These are phyloP conservation scores for Coprinopsis cinerea DNA, from an alignment of 768 basidiomycete species.

Conservation along the genomic window DNA sequence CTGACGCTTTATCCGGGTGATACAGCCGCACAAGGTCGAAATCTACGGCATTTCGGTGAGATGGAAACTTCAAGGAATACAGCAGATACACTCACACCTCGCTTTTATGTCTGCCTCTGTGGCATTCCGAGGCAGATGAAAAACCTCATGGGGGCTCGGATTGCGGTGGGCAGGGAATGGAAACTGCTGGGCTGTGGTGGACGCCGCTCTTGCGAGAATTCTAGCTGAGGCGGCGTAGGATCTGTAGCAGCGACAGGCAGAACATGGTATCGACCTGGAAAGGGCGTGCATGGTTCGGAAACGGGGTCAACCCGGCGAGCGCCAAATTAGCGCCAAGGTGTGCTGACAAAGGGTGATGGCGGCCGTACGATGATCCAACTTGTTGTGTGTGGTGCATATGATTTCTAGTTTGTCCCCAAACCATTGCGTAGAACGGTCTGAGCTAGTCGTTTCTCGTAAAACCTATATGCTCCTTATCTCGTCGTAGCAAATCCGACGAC, in stretches of 20 bases:
- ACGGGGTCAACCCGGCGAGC: too few species aligned
- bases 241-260: background rate
- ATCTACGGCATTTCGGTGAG: conserved; percentile 37
- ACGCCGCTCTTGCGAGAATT: background rate
- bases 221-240: background rate
- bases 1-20: conserved; percentile 61
- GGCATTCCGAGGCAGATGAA: conserved; percentile 51
- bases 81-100: conserved; percentile 39
- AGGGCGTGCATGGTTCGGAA: background rate
- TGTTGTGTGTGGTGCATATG: background rate
- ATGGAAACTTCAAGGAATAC: background rate
- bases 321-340: background rate
- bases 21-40: conserved; percentile 77
- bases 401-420: background rate
- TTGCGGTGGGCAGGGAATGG: conserved; percentile 46
- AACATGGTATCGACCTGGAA: background rate
- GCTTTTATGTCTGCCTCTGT: conserved; percentile 49
- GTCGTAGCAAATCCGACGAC: too few species aligned
- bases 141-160: conserved; percentile 59
- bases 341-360: background rate
- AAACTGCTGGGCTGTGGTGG: conserved; percentile 20
- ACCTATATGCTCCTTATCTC: background rate
- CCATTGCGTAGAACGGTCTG: background rate
- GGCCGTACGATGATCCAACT: background rate
- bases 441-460: background rate